Evolutionary conservation across 441 rosid genomes (phyloP), one percentile per base, ranked within the genome.

Genomic region (Manihot esculenta): DNA sequence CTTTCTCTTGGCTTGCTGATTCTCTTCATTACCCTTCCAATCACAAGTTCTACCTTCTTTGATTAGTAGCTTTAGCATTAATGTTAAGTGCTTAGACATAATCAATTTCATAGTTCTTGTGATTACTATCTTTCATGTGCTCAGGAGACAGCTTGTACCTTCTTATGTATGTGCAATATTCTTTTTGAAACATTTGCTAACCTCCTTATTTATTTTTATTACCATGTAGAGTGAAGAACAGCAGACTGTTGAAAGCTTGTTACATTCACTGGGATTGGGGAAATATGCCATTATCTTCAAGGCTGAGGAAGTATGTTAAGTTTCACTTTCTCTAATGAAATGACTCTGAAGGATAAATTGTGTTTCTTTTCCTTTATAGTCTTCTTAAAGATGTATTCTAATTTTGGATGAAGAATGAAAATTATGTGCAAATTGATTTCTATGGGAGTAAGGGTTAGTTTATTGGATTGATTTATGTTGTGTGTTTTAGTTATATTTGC

Each of bases 261-360:
- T 93, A 68, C 76, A 87, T 70, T 84, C 94, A 21, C 76, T 93
- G 56, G 97, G 94, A 69, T 79, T 93, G 80, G 93, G 85, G 69
- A 91, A 84, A 84, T 93, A 88, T 81, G 83, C 80, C 48, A 79
- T 85, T 77, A 72, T 55, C 72, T 89, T 93, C 74, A 89, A 91
- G 90, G 88, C 88, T 54, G 98, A 93, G 82, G 96, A 91, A 82
- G 98, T 93, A 84, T 47, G 96, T 77, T 74, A 41, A 18, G 7
- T 74, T 27, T 71, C 66, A 66, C 68, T 69, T 66, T 66, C 48
- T 62, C 42, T 44, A 38, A 72, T 47, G 64, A 56, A 54, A 30
- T 63, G 48, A 27, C 68, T 15, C 62, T 33, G 3, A 55, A 17
- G 35, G 61, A 20, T 35, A 42, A 51, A 5, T 18, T 41, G 56